Evolutionary conservation across 176 grass and related monocot genomes (phyloP), one percentile per base, ranked within the genome.

Genomic region (Puccinellia tenuiflora): DNA sequence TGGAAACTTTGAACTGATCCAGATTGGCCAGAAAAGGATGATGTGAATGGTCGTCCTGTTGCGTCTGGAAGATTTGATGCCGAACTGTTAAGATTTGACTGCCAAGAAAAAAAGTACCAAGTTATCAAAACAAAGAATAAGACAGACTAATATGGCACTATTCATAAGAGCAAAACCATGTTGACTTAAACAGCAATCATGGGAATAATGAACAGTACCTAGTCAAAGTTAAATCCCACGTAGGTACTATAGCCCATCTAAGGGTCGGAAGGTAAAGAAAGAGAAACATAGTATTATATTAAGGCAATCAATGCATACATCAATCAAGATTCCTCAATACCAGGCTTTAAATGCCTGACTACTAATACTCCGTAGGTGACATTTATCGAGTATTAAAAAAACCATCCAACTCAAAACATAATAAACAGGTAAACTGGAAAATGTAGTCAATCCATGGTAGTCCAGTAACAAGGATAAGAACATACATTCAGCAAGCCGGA

Each of bases 41-140:
- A 1, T 21, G 90, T 60, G 62, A 91, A 99, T 24, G 89, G 87
- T 51, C 96, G 89, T 80, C 91, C 96, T 3, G 93, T 63, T 74
- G 96, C 96, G 78, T 99, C 96, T 17, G 85, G 73, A 86, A 96
- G 86, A 92, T 93, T 99, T 65, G 96, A 93, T 56, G 75, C 77
- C 15, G 90, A 91, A 70, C 84, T 86, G 62, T 90, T 99, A 78
- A 93, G 80, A 21, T 89, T 96, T 85, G 96, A 81, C 96, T 99
- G 80, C 39, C 42, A 86, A 47, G 7, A 26, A 84, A 84, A 79
- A 67, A 87, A 40, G 14, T 18, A 66, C 4, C 7, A 56, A 50
- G 40, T 81, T 72, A 64, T 28, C 21, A 39, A 65, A 29, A 73
- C 43, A 68, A 67, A 53, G 12, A 21, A 72, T 64, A 55, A 53